A percentile compares a stretch with the other conserved stretches of the same genome.
phyloP scores from a whole-genome alignment of 257 asterid species.

The Vinca minor region DNA sequence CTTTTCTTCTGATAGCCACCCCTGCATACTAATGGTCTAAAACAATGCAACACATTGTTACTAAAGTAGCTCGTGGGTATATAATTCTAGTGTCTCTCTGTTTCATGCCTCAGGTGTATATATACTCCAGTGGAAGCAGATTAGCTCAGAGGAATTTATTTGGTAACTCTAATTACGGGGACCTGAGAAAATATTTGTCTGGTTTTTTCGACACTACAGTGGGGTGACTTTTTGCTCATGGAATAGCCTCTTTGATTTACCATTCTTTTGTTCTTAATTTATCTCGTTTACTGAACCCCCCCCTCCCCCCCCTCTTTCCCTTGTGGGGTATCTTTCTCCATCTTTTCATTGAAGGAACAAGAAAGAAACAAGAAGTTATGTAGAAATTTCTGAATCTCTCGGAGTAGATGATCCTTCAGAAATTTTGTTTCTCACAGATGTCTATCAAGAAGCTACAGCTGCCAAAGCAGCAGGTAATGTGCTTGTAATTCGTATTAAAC shows the following conservation, averaged over 20 bases:
- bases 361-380: slow-evolving; percentile 72
- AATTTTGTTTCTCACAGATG: slow-evolving; percentile 73
- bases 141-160: slow-evolving; percentile 92
- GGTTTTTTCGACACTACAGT: slow-evolving; percentile 88
- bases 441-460: slow-evolving; percentile 88
- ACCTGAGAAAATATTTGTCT: slow-evolving; percentile 63
- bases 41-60: neutral
- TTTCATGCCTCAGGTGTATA: slow-evolving; percentile 55
- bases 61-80: neutral
- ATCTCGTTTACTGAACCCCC: neutral
- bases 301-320: too few relatives aligned
- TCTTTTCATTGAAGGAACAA: slow-evolving; percentile 52
- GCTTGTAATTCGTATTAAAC: neutral
- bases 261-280: neutral
- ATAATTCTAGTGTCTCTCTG: too few relatives aligned
- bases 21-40: neutral
- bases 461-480: slow-evolving; percentile 84
- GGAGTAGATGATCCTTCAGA: slow-evolving; percentile 86
- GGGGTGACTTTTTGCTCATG: slow-evolving; percentile 44
- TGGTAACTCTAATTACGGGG: slow-evolving; percentile 71
- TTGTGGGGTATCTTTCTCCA: neutral
- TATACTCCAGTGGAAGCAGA: slow-evolving; percentile 97
- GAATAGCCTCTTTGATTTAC: neutral
- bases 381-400: slow-evolving; percentile 56
- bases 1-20: neutral